Base-by-base conservation (phyloP, 257 asterid genomes). In the Solanum appendiculatum region DNA sequence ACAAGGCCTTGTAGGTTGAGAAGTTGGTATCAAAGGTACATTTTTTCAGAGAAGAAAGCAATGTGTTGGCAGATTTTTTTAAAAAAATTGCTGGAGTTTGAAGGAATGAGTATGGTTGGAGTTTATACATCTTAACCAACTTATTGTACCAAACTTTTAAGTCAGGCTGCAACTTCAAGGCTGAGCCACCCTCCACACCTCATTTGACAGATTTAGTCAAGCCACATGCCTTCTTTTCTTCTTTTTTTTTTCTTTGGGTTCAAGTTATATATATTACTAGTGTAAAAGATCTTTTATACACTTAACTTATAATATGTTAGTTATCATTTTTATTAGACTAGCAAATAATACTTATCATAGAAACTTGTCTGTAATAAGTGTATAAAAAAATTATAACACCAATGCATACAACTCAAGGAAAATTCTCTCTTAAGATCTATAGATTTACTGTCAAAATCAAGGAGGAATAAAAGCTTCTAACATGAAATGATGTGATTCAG, bases 41-140 rank as follows among this genome's bases (percentile, higher is more conserved):
- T 31, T 81, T 68, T 68, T 81, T 48, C 85, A 86, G 64, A 70
- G 81, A 6, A 54, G 58, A 82, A 75, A 86, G 88, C 64, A 66
- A 82, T 48, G 66, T 80, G 77, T 29, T 78, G 87, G 89, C 88
- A 85, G 16, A 86, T 87, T 86, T 83, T 39, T 5, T 11, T 78
- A 88, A 88, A 27, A 81, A 91, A 93, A 39, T 58, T 95, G 99
- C 99, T 90, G 98, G 93, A 93, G 89, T 88, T 90, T 85, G 86
- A 96, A 95, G 99, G 93, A 91, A 96, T 51, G 94, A 93, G 87
- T 92, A 80, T 85, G 86, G 98, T 93, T 94, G 94, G 93, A 86
- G 87, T 88, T 89, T 89, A 70, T 85, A 90, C 93, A 90, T 91
- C 96, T 86, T 92, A 91, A 88, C 95, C 72, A 82, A 93, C 94